Percentiles rank a stretch among this genome's conserved stretches.
Conservation (phyloP, 306 rosid species). For the Cicer chorassanicum region DNA sequence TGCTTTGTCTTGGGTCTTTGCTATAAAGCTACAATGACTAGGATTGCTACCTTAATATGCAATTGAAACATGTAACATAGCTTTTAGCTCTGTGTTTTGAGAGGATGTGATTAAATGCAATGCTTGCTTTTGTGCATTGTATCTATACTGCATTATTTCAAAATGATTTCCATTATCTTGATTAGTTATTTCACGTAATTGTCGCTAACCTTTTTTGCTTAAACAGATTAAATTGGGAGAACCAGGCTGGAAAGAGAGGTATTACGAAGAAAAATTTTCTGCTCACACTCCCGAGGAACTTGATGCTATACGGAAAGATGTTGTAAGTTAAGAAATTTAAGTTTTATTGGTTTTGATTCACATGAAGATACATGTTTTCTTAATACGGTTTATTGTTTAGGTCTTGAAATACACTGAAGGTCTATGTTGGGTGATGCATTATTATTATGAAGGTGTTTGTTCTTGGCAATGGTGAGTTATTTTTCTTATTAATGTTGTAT, state of each 20-base stretch:
- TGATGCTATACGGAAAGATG: slow-evolving; percentile 79
- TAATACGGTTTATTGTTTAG: slow-evolving; percentile 51
- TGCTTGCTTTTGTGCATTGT: background rate
- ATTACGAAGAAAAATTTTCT: slow-evolving; percentile 85
- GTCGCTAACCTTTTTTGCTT: slow-evolving; percentile 25
- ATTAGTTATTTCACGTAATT: background rate
- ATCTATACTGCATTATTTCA: background rate
- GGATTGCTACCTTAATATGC: background rate
- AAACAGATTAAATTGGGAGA: slow-evolving; percentile 82
- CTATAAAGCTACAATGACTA: too few relatives aligned
- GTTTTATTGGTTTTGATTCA: slow-evolving; percentile 36
- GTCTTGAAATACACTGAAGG: slow-evolving; percentile 96
- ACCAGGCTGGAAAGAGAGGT: slow-evolving; percentile 97
- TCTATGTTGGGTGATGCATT: slow-evolving; percentile 96
- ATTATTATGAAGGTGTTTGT: slow-evolving; percentile 97
- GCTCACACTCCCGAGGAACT: slow-evolving; percentile 87
- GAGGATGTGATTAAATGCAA: background rate
- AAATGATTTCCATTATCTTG: slow-evolving; percentile 11
- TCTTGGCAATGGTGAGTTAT: slow-evolving; percentile 93
- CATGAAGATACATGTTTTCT: slow-evolving; percentile 41
- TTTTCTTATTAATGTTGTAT: slow-evolving; percentile 14
- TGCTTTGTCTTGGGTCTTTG: background rate
- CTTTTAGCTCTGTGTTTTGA: background rate
- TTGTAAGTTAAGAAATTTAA: slow-evolving; percentile 65
- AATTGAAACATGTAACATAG: background rate